Base-by-base conservation (phyloP, 2,329 filamentous ascomycete species). In the Pseudogymnoascus sp. region DNA sequence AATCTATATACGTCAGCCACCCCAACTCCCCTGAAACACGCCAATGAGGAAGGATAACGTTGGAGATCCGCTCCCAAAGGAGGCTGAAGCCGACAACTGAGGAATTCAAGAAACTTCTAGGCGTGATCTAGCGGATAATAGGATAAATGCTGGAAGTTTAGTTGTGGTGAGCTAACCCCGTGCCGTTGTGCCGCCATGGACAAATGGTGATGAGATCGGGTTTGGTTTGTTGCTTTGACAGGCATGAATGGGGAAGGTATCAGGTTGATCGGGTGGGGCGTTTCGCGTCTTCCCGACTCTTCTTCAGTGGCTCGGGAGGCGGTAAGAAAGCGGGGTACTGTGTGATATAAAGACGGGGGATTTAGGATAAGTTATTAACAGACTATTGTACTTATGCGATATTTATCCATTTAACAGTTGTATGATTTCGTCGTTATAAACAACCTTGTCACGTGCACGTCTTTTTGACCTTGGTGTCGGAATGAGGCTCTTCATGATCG, bases 1-100 rank as follows among this genome's bases (percentile, higher is more conserved):
- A 54, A 54, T 54, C 43, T 54, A 54, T 32, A 54, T 54, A 54
- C 25, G 43, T 54, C 43, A 54, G 43, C 43, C 32, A 54, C 25
- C 43, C 43, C 43, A 54, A 54, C 43, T 54, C 8, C n/a, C 25
- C 43, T 54, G 43, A 54, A 54, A 54, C 43, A 54, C 43, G 43
- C 43, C 43, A 54, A 32, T 54, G n/a, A n/a, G 28, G n/a, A 16
- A 8, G n/a, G 8, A 32, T 54, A 25, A 18, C 43, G 25, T 54
- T 54, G 43, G 43, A 32, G 43, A 54, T 54, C 43, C 43, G n/a
- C 43, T 30, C 25, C 25, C 18, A 18, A 54, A 32, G 25, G 25
- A 32, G 43, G 43, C 43, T 54, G 43, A 54, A 12, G 25, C 25
- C 25, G 43, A 54, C n/a, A 32, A 54, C 25, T 30, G 28, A 54